These are phyloP conservation scores for Aphanomyces cochlioides DNA, from an alignment of 352 stramenopile species.

Conservation along the genomic window DNA sequence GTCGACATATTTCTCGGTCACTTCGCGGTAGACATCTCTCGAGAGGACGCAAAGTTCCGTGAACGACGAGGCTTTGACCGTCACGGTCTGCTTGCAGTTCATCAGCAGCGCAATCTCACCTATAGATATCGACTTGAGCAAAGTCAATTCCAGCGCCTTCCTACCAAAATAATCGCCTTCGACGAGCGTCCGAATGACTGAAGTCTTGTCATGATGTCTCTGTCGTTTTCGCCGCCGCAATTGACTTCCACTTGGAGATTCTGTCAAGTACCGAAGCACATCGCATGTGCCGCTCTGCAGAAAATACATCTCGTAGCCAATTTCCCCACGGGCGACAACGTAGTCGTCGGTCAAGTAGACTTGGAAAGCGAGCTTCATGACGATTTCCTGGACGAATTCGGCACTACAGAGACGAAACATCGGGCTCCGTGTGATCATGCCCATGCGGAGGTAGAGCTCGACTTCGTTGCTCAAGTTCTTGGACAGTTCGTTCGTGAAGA, in stretches of 20 bases:
- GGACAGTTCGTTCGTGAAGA: slow-evolving; percentile 75
- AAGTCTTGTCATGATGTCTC: not conserved
- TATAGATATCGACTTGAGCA: slow-evolving; percentile 12
- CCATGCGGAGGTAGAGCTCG: slow-evolving; percentile 75
- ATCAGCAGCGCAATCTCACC: slow-evolving; percentile 75
- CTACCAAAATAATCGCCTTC: slow-evolving; percentile 72
- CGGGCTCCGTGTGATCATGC: slow-evolving; percentile 83
- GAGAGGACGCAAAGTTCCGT: slow-evolving; percentile 72
- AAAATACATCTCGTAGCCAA: slow-evolving; percentile 88
- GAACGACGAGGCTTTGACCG: slow-evolving; percentile 64
- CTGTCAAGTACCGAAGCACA: slow-evolving; percentile 58
- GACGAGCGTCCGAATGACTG: slow-evolving; percentile 31
- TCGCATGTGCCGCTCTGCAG: slow-evolving; percentile 74
- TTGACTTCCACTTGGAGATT: not conserved
- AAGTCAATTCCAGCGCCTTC: not conserved
- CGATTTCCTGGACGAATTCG: slow-evolving; percentile 79
- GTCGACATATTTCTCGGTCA: slow-evolving; percentile 72
- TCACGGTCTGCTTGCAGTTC: slow-evolving; percentile 80
- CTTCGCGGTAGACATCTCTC: slow-evolving; percentile 67
- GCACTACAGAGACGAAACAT: slow-evolving; percentile 80
- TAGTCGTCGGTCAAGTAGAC: slow-evolving; percentile 86
- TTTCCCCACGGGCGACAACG: slow-evolving; percentile 71
- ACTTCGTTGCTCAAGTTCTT: slow-evolving; percentile 81
- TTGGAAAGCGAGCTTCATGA: slow-evolving; percentile 77
- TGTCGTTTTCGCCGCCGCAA: not conserved